phyloP scores from a whole-genome alignment of 2,329 filamentous ascomycete species.

The Metarhizium robertsii region DNA sequence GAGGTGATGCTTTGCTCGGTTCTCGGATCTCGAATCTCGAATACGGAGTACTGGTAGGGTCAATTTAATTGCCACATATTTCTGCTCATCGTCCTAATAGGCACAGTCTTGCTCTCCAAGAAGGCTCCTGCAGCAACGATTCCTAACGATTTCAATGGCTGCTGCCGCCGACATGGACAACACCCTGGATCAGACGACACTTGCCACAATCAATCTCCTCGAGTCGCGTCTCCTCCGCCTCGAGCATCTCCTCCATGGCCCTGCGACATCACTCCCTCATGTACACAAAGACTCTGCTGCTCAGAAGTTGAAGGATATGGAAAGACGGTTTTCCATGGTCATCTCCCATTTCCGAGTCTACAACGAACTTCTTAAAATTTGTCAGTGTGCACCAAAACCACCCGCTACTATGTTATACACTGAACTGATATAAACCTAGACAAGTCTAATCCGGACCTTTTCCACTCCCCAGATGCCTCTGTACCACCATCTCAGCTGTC shows the following conservation, averaged over 20 bases:
- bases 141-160: neutral
- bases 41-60: too few relatives aligned
- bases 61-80: too few relatives aligned
- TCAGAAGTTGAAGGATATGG: conserved; percentile 38
- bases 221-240: conserved; percentile 50
- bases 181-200: conserved; percentile 41
- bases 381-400: conserved; percentile 28
- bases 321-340: conserved; percentile 42
- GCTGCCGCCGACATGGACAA: conserved; percentile 17
- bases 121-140: too few relatives aligned
- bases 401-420: neutral
- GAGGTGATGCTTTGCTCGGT: too few relatives aligned
- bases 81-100: too few relatives aligned
- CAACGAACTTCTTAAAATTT: conserved; percentile 49
- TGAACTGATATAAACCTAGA: conserved; percentile 26
- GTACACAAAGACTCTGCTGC: conserved; percentile 30
- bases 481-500: conserved; percentile 43
- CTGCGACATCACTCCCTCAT: conserved; percentile 20
- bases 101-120: too few relatives aligned
- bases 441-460: conserved; percentile 43
- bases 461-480: conserved; percentile 35
- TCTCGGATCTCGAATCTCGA: too few relatives aligned
- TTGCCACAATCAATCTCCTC: conserved; percentile 46
- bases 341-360: conserved; percentile 45
- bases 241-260: conserved; percentile 49